These are phyloP conservation scores for Kodamaea arcana DNA, from an alignment of 1,139 yeast genomes.

Conservation along the genomic window DNA sequence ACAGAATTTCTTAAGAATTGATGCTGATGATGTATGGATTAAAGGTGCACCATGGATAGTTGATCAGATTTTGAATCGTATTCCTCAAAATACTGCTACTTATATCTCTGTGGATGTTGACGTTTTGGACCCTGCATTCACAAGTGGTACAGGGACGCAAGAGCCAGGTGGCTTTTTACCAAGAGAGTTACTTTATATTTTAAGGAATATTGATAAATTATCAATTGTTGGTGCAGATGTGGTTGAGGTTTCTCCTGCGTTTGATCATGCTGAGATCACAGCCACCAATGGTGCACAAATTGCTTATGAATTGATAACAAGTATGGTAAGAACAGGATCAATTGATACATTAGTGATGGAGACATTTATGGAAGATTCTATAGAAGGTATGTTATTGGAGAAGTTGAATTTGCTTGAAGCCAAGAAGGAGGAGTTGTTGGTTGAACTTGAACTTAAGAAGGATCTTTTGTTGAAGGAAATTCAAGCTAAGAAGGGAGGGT, in stretches of 20 bases:
- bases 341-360: not conserved
- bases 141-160: slow-evolving; percentile 82
- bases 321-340: slow-evolving; percentile 59
- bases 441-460: too few species aligned
- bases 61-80: slow-evolving; percentile 42
- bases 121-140: slow-evolving; percentile 76
- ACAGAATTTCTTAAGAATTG: slow-evolving; percentile 60
- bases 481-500: slow-evolving; percentile 10
- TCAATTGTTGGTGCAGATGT: slow-evolving; percentile 74
- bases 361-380: slow-evolving; percentile 1
- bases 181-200: slow-evolving; percentile 62
- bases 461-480: too few species aligned
- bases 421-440: slow-evolving; percentile 1
- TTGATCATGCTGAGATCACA: slow-evolving; percentile 68
- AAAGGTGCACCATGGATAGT: slow-evolving; percentile 55
- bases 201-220: slow-evolving; percentile 54
- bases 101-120: slow-evolving; percentile 74
- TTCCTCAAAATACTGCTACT: slow-evolving; percentile 58
- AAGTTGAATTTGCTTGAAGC: slow-evolving; percentile 16
- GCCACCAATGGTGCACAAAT: slow-evolving; percentile 76
- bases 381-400: slow-evolving; percentile 5
- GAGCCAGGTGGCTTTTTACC: slow-evolving; percentile 82
- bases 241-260: slow-evolving; percentile 75
- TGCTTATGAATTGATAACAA: slow-evolving; percentile 63
- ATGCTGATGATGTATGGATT: slow-evolving; percentile 67